These are phyloP conservation scores for Coemansia sp. DNA, from an alignment of 192 early-diverging fungal genomes.

Conservation along the genomic window DNA sequence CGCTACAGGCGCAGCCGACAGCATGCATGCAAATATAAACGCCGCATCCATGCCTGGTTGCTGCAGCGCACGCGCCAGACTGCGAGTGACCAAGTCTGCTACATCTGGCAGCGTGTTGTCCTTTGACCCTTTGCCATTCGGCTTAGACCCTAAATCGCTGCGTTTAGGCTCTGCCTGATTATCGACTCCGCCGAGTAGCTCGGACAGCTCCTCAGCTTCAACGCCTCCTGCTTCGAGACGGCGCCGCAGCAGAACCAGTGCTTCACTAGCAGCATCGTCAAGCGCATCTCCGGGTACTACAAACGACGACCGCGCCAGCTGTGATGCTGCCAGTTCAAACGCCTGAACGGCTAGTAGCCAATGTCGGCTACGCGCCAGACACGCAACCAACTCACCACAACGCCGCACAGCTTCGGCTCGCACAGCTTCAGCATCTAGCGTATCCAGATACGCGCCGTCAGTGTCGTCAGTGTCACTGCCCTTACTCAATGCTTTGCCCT, in stretches of 20 bases:
- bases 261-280: slow-evolving; percentile 7
- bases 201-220: slow-evolving; percentile 18
- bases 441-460: slow-evolving; percentile 8
- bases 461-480: background rate
- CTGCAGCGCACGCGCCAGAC: slow-evolving; percentile 41
- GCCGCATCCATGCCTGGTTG: slow-evolving; percentile 36
- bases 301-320: slow-evolving; percentile 40
- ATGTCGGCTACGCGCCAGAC: slow-evolving; percentile 31
- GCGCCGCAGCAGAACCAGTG: slow-evolving; percentile 15
- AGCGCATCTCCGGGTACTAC: slow-evolving; percentile 4
- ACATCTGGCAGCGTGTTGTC: slow-evolving; percentile 1
- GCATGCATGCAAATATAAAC: slow-evolving; percentile 47
- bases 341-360: slow-evolving; percentile 46
- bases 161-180: background rate
- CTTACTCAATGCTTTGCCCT: background rate
- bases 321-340: slow-evolving; percentile 26
- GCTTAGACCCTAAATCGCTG: background rate
- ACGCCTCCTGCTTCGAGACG: slow-evolving; percentile 34
- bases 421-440: slow-evolving; percentile 16
- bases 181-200: slow-evolving; percentile 16
- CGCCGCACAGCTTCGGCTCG: slow-evolving; percentile 22
- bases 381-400: slow-evolving; percentile 27
- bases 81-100: slow-evolving; percentile 12
- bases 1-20: slow-evolving; percentile 14
- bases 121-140: background rate